phyloP scores from a whole-genome alignment of 768 basidiomycete genomes.

The Lanmaoa rubissima region DNA sequence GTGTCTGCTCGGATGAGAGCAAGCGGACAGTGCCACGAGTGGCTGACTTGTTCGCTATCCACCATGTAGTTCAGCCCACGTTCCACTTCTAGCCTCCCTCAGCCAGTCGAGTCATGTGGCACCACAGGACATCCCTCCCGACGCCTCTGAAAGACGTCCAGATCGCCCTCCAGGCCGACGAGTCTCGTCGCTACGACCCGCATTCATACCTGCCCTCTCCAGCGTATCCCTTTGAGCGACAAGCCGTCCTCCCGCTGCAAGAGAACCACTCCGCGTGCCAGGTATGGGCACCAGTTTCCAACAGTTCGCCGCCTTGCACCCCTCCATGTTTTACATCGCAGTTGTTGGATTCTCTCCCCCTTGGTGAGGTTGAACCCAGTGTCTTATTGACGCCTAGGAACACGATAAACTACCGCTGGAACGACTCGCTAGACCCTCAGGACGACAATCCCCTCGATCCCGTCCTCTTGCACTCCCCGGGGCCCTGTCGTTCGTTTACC shows the following conservation, averaged over 20 bases:
- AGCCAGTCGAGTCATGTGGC: conserved; percentile 2
- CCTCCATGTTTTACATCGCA: conserved; percentile 6
- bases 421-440: background rate
- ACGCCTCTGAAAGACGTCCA: conserved; percentile 19
- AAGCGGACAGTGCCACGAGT: background rate
- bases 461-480: background rate
- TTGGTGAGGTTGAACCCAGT: background rate
- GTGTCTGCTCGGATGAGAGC: background rate
- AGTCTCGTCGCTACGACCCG: conserved; percentile 11
- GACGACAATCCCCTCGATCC: background rate
- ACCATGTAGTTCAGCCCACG: background rate
- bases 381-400: background rate
- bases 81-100: background rate
- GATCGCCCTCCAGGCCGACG: conserved; percentile 10
- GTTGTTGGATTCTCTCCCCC: conserved; percentile 2
- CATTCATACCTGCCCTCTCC: background rate
- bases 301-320: background rate
- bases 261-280: background rate
- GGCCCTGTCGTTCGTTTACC: conserved; percentile 8
- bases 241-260: background rate
- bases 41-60: conserved; percentile 19
- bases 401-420: background rate
- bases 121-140: conserved; percentile 5
- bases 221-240: conserved; percentile 4
- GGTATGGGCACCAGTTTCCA: background rate